Evolutionary conservation across 495 filamentous ascomycete species (phyloP).

Genomic region (Lindgomyces ingoldianus): DNA sequence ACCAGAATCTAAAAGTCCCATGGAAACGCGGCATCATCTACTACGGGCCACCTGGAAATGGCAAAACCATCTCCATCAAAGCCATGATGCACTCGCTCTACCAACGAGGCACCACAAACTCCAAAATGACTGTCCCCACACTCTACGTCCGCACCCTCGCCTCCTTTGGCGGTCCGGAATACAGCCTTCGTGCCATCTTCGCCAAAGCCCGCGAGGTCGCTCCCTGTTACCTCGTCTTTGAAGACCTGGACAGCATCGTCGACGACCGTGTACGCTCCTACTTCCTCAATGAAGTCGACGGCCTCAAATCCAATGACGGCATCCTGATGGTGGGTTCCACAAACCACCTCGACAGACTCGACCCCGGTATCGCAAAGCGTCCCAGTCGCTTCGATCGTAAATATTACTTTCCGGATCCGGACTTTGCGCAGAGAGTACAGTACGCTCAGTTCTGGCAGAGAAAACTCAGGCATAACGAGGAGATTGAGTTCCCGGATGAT

Average conservation of each 20-base stretch:
- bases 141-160: constrained; percentile 45
- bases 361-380: constrained; percentile 48
- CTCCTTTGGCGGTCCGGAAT: constrained; percentile 43
- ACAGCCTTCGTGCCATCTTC: constrained; percentile 44
- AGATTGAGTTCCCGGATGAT: constrained; percentile 46
- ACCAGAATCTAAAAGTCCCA: constrained; percentile 60
- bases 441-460: constrained; percentile 47
- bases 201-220: constrained; percentile 42
- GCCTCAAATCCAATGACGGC: constrained; percentile 46
- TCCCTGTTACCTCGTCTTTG: constrained; percentile 49
- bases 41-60: constrained; percentile 58
- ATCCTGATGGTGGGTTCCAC: constrained; percentile 50
- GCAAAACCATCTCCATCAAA: constrained; percentile 46
- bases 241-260: constrained; percentile 48
- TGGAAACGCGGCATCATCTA: constrained; percentile 65
- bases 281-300: constrained; percentile 50
- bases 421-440: constrained; percentile 36
- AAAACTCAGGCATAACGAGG: constrained; percentile 44
- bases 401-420: constrained; percentile 45
- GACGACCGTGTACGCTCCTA: constrained; percentile 44
- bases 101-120: constrained; percentile 29
- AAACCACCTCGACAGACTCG: constrained; percentile 47
- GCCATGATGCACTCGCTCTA: constrained; percentile 47
- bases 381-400: constrained; percentile 48
- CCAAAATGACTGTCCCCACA: constrained; percentile 41